Percentiles rank a stretch among this genome's conserved stretches.
phyloP scores from a whole-genome alignment of 345 rosid species.

The Odontarrhena argentea region DNA sequence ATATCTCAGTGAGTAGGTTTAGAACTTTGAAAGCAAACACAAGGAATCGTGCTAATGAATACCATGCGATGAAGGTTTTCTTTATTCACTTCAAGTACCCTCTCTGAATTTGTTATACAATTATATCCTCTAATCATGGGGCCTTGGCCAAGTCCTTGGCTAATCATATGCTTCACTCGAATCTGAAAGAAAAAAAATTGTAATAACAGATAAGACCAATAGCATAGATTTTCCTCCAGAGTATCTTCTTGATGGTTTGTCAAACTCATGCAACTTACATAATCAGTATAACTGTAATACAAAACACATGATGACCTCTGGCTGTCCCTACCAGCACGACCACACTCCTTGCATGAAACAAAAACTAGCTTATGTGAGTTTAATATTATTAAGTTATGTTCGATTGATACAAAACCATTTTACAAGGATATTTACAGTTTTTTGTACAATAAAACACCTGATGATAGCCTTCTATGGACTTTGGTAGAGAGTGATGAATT shows the following conservation, averaged over 20 bases:
- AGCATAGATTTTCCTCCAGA: slow-evolving; percentile 9
- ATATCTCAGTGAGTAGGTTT: slow-evolving; percentile 10
- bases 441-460: slow-evolving; percentile 55
- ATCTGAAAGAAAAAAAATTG: slow-evolving; percentile 54
- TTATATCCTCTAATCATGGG: slow-evolving; percentile 61
- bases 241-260: slow-evolving; percentile 10
- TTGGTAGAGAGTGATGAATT: slow-evolving; percentile 98
- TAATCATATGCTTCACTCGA: slow-evolving; percentile 92
- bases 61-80: slow-evolving; percentile 96
- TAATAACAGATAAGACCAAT: slow-evolving; percentile 25
- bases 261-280: slow-evolving; percentile 55
- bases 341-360: slow-evolving; percentile 72
- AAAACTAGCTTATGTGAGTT: slow-evolving; percentile 19
- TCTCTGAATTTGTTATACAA: slow-evolving; percentile 64
- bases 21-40: slow-evolving; percentile 16
- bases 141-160: slow-evolving; percentile 88
- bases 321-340: slow-evolving; percentile 99
- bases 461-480: slow-evolving; percentile 98
- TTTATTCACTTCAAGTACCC: slow-evolving; percentile 81
- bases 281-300: slow-evolving; percentile 90
- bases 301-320: slow-evolving; percentile 85
- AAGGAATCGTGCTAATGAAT: slow-evolving; percentile 14
- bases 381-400: background rate
- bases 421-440: slow-evolving; percentile 1
- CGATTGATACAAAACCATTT: background rate